Evolutionary conservation across 108 stramenopile genomes (phyloP), one percentile per base, ranked within the genome.

Genomic region (Pseudonitzschia multistriata): DNA sequence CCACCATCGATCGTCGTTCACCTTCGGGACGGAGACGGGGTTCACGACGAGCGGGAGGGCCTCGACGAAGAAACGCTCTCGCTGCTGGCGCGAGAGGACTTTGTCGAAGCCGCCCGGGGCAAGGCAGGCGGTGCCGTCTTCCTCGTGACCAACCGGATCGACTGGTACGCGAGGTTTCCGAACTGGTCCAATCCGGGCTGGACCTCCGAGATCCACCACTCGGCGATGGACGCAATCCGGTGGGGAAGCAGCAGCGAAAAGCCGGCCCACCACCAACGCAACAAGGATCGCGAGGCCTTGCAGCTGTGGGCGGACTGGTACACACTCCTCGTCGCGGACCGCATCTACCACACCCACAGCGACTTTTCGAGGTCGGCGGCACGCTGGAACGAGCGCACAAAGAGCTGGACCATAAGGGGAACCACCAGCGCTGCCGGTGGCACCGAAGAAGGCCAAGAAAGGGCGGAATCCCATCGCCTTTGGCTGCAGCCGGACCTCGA

Each of bases 291-390:
- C 53, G 39, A n/a, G 11, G n/a, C n/a, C n/a, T 31, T 78, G 39
- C 71, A 79, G 60, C 49, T 84, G 55, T 84, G 74, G 73, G 68
- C 67, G 6, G 83, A 84, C 54, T 84, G 83, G 83, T 84, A 71
- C 47, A 79, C 80, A 2, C 55, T 84, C 4, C 61, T 69, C 33
- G 37, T 48, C 21, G 79, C 83, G 8, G 27, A 84, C 24, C 24
- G 30, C 3, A 77, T 84, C n/a, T 74, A 72, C 52, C 83, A 84
- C 42, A 80, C 83, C 13, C 68, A 70, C 42, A 78, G 77, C 54
- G 83, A 84, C 55, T 84, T 81, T 70, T 78, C 76, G n/a, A 21
- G 34, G 21, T 79, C 77, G 15, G 83, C 80, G 3, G 29, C 74
- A 19, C 77, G 78, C 55, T 84, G 83, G 83, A 80, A 71, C 28